Conservation (phyloP, 768 basidiomycete genomes). For the Phlebiopsis flavidoalba region DNA sequence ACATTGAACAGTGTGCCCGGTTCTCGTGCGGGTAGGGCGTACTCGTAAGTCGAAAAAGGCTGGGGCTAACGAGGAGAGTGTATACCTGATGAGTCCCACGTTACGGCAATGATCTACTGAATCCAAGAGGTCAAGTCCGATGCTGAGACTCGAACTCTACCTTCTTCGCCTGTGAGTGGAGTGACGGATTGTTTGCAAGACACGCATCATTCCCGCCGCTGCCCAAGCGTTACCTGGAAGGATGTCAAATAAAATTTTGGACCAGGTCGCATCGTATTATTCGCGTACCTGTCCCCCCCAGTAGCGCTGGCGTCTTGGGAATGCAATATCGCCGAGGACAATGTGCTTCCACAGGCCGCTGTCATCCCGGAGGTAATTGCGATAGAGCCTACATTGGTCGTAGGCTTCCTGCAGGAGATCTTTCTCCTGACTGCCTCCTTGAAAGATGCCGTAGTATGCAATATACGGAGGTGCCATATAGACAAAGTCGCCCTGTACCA, state of each 20-base stretch:
- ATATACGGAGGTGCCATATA: conserved; percentile 66
- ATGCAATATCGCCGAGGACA: conserved; percentile 35
- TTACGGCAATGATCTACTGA: conserved; percentile 41
- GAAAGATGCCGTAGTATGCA: conserved; percentile 55
- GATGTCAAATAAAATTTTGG: not conserved
- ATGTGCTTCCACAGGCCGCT: conserved; percentile 55
- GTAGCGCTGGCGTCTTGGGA: conserved; percentile 38
- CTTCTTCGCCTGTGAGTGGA: conserved; percentile 34
- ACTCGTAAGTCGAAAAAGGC: not conserved
- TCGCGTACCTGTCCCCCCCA: conserved; percentile 50
- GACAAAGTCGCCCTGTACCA: conserved; percentile 47
- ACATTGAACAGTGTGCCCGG: conserved; percentile 50
- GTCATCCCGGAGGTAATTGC: conserved; percentile 43
- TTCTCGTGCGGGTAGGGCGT: conserved; percentile 28
- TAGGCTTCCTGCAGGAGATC: conserved; percentile 44
- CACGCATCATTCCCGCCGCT: conserved; percentile 60
- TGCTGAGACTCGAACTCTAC: conserved; percentile 34
- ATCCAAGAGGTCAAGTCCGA: conserved; percentile 47
- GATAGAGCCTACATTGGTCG: conserved; percentile 53
- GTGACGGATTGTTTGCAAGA: conserved; percentile 47
- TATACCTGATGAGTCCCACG: conserved; percentile 42
- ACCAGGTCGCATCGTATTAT: not conserved
- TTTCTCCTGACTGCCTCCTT: conserved; percentile 30
- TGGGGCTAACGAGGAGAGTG: not conserved
- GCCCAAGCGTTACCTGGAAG: conserved; percentile 64